Percentiles rank a stretch among this genome's conserved stretches.
These are phyloP conservation scores for Gautieria morchelliformis DNA, from an alignment of 768 basidiomycete species.

Conservation along the genomic window DNA sequence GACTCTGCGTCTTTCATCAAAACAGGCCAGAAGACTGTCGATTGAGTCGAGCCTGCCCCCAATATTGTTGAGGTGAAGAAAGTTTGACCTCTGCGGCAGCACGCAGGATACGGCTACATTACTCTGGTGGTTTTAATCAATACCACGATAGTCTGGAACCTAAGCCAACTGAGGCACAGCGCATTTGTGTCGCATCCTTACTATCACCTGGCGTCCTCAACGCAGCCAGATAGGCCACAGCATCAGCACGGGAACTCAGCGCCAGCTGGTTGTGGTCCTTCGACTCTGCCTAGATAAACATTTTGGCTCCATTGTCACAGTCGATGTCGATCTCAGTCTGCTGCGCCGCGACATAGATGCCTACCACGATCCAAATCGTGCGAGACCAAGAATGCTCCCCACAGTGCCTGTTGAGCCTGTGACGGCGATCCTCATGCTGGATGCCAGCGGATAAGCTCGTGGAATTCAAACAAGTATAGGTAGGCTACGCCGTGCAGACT, in stretches of 20 bases:
- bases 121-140: conserved; percentile 21
- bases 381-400: conserved; percentile 41
- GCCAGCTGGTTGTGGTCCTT: conserved; percentile 36
- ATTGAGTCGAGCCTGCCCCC: no score
- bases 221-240: conserved; percentile 48
- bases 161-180: conserved; percentile 6
- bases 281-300: conserved; percentile 39
- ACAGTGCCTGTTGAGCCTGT: conserved; percentile 54
- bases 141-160: not conserved
- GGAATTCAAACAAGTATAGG: no score
- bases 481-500: no score
- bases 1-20: no score
- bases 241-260: conserved; percentile 44
- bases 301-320: not conserved
- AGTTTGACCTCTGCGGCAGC: conserved; percentile 49
- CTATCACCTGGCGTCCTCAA: conserved; percentile 43
- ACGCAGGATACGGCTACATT: conserved; percentile 66
- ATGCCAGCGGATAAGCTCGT: no score
- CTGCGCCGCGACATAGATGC: conserved; percentile 33
- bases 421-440: conserved; percentile 29
- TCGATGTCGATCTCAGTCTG: not conserved
- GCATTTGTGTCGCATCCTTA: conserved; percentile 38
- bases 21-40: no score
- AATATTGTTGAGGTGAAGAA: no score
- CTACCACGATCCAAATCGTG: conserved; percentile 42